A percentile compares a stretch with the other conserved stretches of the same genome.
phyloP scores from a whole-genome alignment of 306 rosid genomes.

The Cercis canadensis region DNA sequence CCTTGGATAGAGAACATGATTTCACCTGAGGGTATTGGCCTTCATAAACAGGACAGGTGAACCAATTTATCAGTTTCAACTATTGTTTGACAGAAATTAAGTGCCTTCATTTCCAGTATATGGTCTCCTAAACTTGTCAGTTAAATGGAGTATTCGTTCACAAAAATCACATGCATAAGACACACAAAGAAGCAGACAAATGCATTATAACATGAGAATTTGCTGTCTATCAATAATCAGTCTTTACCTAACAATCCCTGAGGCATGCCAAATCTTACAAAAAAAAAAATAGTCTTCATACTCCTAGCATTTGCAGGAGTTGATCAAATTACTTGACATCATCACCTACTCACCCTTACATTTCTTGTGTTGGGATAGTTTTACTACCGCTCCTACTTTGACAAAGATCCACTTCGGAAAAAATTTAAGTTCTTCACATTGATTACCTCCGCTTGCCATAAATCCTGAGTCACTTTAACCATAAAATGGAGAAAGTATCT shows the following conservation, averaged over 20 bases:
- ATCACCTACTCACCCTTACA: not conserved
- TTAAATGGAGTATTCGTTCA: constrained; percentile 5
- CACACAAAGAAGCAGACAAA: not conserved
- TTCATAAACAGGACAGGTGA: not conserved
- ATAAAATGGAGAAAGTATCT: not conserved
- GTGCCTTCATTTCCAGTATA: not conserved
- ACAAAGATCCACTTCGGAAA: not conserved
- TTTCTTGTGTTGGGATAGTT: not conserved
- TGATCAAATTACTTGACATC: not conserved
- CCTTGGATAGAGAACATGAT: constrained; percentile 17
- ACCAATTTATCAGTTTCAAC: constrained; percentile 1
- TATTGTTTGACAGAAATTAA: not conserved
- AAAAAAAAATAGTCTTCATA: not conserved
- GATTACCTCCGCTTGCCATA: not conserved
- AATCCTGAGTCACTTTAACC: constrained; percentile 4
- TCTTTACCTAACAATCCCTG: not conserved
- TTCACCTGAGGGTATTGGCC: constrained; percentile 6
- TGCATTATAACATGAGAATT: not conserved
- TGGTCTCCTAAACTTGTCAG: constrained; percentile 11
- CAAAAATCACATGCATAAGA: not conserved
- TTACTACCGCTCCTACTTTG: not conserved
- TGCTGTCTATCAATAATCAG: not conserved
- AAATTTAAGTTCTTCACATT: not conserved
- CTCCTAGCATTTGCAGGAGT: not conserved
- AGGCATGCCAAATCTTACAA: not conserved